Percentiles rank a stretch among this genome's conserved stretches.
Conservation (phyloP, 495 filamentous ascomycete genomes). For the Neurospora africana region DNA sequence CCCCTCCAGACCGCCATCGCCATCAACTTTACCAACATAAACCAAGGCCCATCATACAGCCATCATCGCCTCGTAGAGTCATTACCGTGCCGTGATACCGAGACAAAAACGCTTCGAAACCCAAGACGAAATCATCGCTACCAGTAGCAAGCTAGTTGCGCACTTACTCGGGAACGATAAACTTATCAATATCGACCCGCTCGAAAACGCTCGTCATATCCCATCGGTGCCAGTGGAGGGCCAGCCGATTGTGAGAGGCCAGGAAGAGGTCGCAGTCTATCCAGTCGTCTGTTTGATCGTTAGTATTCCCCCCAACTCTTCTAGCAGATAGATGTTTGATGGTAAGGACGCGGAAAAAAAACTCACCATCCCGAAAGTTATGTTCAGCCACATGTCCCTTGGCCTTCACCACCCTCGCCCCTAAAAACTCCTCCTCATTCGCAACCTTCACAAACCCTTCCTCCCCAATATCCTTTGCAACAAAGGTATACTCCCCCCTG, state of each 20-base stretch:
- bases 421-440: slow-evolving; percentile 56
- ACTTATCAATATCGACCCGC: slow-evolving; percentile 63
- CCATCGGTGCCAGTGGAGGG: slow-evolving; percentile 72
- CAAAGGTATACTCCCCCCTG: slow-evolving; percentile 70
- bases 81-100: not conserved
- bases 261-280: slow-evolving; percentile 68
- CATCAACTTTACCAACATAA: not conserved
- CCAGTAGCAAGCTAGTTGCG: not conserved
- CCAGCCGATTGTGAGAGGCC: slow-evolving; percentile 63
- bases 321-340: not conserved
- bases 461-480: slow-evolving; percentile 62
- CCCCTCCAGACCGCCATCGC: not conserved
- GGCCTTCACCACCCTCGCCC: slow-evolving; percentile 65
- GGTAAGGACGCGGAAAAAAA: not conserved
- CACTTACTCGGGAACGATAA: slow-evolving; percentile 18
- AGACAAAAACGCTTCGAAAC: not conserved
- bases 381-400: slow-evolving; percentile 64
- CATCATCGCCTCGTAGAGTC: not conserved
- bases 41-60: not conserved
- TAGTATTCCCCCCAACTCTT: not conserved
- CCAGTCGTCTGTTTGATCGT: slow-evolving; percentile 48
- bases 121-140: not conserved
- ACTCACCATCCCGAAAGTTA: slow-evolving; percentile 59
- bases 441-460: slow-evolving; percentile 35
- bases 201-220: slow-evolving; percentile 73